Conservation (phyloP, 257 asterid genomes). For the Ocimum tenuiflorum region DNA sequence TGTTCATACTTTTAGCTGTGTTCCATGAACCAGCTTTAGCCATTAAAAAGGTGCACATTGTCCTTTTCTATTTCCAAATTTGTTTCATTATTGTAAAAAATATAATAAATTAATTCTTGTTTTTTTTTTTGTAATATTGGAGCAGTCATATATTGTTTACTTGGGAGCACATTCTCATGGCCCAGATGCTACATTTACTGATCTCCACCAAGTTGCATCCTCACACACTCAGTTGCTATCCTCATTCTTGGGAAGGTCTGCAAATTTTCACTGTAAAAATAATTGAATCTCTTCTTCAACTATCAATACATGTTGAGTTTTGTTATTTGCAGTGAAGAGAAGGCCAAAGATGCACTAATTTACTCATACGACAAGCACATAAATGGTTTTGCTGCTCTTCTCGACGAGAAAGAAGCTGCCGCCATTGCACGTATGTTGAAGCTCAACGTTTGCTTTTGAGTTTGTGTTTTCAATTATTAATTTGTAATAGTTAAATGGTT, state of each 20-base stretch:
- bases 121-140: neutral
- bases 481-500: neutral
- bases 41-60: slow-evolving; percentile 40
- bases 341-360: slow-evolving; percentile 52
- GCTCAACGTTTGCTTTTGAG: neutral
- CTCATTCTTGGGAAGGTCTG: slow-evolving; percentile 59
- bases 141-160: slow-evolving; percentile 60
- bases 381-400: slow-evolving; percentile 72
- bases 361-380: slow-evolving; percentile 56
- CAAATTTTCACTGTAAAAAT: neutral
- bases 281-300: neutral
- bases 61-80: neutral
- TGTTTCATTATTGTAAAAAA: neutral
- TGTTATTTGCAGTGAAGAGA: slow-evolving; percentile 34
- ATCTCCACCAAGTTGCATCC: slow-evolving; percentile 32
- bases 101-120: too few relatives aligned
- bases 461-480: neutral
- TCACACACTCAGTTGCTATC: slow-evolving; percentile 55
- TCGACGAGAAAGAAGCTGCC: slow-evolving; percentile 61
- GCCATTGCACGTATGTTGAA: slow-evolving; percentile 35
- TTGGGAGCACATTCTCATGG: slow-evolving; percentile 85
- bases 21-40: slow-evolving; percentile 43
- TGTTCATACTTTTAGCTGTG: slow-evolving; percentile 30
- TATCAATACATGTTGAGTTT: neutral
- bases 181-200: slow-evolving; percentile 26